Evolutionary conservation across 306 rosid genomes (phyloP).

Genomic region (Astragalus glycyphyllos): DNA sequence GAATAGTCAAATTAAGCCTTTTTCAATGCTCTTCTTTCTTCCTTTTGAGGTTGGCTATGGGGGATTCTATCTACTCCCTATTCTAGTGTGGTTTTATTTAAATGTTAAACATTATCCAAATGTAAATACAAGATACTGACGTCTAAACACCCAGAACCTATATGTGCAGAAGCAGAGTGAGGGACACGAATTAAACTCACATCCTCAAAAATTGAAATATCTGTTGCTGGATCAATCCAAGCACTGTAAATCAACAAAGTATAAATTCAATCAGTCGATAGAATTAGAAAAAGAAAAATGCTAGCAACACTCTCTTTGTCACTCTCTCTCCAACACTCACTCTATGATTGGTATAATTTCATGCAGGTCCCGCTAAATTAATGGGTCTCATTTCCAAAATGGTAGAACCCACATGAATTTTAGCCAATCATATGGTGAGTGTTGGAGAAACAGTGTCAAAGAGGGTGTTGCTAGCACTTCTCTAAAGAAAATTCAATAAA

Average conservation of each 20-base stretch:
- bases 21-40: conserved; percentile 20
- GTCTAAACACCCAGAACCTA: conserved; percentile 22
- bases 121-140: conserved; percentile 38
- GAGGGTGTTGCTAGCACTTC: no score
- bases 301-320: no score
- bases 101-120: conserved; percentile 35
- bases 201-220: conserved; percentile 57
- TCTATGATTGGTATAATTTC: no score
- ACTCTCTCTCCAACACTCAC: no score
- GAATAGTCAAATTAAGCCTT: conserved; percentile 24
- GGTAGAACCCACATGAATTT: no score
- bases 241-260: conserved; percentile 49
- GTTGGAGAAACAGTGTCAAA: no score
- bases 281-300: no score
- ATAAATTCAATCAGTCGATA: conserved; percentile 29
- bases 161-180: conserved; percentile 29
- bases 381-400: no score
- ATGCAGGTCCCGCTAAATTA: no score
- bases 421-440: no score
- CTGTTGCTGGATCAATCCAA: conserved; percentile 59
- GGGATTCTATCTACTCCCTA: conserved; percentile 25
- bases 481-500: conserved; percentile 34
- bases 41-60: conserved; percentile 10
- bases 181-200: conserved; percentile 51
- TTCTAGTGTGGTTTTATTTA: conserved; percentile 17